Conservation (phyloP, 257 asterid genomes). For the Ehretia macrophylla region DNA sequence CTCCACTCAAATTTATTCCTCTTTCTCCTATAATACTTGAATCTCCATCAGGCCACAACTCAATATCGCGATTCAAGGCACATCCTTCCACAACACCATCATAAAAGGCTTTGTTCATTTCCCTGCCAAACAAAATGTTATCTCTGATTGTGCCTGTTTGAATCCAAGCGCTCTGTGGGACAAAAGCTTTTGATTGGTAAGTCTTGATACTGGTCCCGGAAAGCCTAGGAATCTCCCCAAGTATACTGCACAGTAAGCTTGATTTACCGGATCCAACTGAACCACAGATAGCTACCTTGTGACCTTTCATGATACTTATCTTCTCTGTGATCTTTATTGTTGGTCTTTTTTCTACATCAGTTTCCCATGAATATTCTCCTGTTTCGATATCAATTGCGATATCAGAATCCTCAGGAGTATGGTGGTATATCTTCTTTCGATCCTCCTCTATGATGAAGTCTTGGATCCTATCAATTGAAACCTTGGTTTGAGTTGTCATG, state of each 20-base stretch:
- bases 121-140: slow-evolving; percentile 75
- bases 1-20: slow-evolving; percentile 72
- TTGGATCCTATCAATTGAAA: slow-evolving; percentile 59
- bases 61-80: slow-evolving; percentile 61
- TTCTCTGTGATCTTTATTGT: slow-evolving; percentile 40
- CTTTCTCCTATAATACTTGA: slow-evolving; percentile 66
- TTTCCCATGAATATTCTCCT: slow-evolving; percentile 71
- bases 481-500: slow-evolving; percentile 76
- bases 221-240: slow-evolving; percentile 66
- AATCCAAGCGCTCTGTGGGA: slow-evolving; percentile 91
- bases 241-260: slow-evolving; percentile 59
- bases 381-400: slow-evolving; percentile 59
- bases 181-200: slow-evolving; percentile 71
- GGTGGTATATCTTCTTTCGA: slow-evolving; percentile 33
- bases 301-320: slow-evolving; percentile 50
- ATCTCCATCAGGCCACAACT: slow-evolving; percentile 65
- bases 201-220: slow-evolving; percentile 55
- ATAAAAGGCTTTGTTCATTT: slow-evolving; percentile 46
- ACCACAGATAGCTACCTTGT: slow-evolving; percentile 75
- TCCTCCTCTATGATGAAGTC: slow-evolving; percentile 50
- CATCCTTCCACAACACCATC: slow-evolving; percentile 68
- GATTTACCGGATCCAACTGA: slow-evolving; percentile 88
- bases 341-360: slow-evolving; percentile 36
- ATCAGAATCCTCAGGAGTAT: slow-evolving; percentile 22
- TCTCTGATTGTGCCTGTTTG: slow-evolving; percentile 78